phyloP scores from a whole-genome alignment of 2,329 filamentous ascomycete genomes.

The Plectosphaerella cucumerina region DNA sequence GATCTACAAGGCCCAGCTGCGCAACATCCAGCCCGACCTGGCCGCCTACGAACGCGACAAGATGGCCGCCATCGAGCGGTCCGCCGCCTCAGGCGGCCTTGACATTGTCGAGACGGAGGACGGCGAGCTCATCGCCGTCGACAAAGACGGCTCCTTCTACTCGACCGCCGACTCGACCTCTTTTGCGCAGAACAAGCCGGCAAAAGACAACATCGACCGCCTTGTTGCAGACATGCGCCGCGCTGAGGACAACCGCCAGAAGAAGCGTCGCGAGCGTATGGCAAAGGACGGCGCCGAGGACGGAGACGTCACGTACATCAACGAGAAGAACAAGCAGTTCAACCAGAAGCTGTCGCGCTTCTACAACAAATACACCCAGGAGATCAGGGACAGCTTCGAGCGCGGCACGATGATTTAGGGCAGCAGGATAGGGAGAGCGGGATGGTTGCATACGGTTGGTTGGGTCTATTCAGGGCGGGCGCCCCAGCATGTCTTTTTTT shows the following conservation, averaged over 20 bases:
- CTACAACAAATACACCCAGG: constrained; percentile 97
- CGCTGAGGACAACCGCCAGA: constrained; percentile 80
- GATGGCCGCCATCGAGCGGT: constrained; percentile 76
- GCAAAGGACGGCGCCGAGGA: constrained; percentile 71
- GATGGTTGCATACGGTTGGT: too few relatives aligned
- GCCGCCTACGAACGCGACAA: constrained; percentile 87
- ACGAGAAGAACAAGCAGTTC: constrained; percentile 99
- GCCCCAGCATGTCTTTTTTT: too few relatives aligned
- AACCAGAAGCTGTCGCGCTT: constrained; percentile 95
- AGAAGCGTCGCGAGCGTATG: constrained; percentile 79
- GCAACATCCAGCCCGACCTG: constrained; percentile 70
- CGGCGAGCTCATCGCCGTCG: constrained; percentile 89
- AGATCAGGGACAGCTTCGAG: constrained; percentile 97
- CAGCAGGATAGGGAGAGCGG: too few relatives aligned
- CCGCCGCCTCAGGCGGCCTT: constrained; percentile 77
- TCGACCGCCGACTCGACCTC: constrained; percentile 78
- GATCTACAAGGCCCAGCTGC: constrained; percentile 87
- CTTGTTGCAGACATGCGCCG: constrained; percentile 82
- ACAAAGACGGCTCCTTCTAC: constrained; percentile 87
- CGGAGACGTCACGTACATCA: constrained; percentile 96
- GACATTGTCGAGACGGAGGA: constrained; percentile 96
- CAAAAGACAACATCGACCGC: constrained; percentile 81
- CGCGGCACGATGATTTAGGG: constrained; percentile 86
- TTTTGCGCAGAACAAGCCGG: constrained; percentile 81
- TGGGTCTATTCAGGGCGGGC: too few relatives aligned